Percentiles rank a stretch among this genome's conserved stretches.
These are phyloP conservation scores for Linnemannia exigua DNA, from an alignment of 192 early-diverging fungal genomes.

Conservation along the genomic window DNA sequence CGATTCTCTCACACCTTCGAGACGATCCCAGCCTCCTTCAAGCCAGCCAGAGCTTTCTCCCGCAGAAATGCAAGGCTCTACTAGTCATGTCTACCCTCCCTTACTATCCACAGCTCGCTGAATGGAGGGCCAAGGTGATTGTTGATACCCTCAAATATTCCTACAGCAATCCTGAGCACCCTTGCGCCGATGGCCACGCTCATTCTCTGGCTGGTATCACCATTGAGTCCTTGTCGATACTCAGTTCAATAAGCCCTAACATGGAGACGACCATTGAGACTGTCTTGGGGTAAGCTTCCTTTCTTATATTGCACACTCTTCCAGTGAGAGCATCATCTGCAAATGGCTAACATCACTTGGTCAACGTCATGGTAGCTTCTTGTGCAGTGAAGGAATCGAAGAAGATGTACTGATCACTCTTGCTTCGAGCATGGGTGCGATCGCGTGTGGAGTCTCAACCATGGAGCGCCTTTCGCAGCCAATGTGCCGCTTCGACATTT, in stretches of 20 bases:
- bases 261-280: not conserved
- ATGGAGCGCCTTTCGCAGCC: not conserved
- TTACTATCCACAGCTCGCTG: constrained; percentile 1
- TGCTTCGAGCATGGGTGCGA: constrained; percentile 23
- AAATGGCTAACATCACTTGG: not conserved
- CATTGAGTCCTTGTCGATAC: constrained; percentile 23
- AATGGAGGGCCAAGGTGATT: constrained; percentile 22
- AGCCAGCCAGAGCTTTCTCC: constrained; percentile 20
- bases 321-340: not conserved
- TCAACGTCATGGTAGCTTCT: not conserved
- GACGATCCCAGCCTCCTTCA: constrained; percentile 23
- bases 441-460: constrained; percentile 12
- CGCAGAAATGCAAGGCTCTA: constrained; percentile 33
- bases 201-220: constrained; percentile 3
- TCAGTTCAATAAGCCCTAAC: constrained; percentile 25
- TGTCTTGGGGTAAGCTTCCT: constrained; percentile 11
- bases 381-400: not conserved
- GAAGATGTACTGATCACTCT: constrained; percentile 5
- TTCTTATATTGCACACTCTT: not conserved
- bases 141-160: constrained; percentile 13
- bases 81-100: constrained; percentile 36
- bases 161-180: not conserved
- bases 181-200: not conserved
- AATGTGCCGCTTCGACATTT: constrained; percentile 1
- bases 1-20: constrained; percentile 24